Evolutionary conservation across 768 basidiomycete species (phyloP), one percentile per base, ranked within the genome.

Genomic region (Holtermannia corniformis): DNA sequence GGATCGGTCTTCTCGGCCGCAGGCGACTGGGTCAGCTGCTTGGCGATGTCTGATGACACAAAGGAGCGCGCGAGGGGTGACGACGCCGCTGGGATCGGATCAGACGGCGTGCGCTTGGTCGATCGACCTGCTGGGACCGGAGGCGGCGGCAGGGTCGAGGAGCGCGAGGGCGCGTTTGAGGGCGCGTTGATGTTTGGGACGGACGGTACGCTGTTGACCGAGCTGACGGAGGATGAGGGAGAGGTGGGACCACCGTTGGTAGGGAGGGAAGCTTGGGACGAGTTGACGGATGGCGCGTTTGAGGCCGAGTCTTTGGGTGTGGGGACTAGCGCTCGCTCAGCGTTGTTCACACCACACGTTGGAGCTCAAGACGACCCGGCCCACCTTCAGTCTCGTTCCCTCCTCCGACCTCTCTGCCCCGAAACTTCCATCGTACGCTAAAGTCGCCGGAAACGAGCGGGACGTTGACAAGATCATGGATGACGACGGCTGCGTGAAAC

Each of bases 401-500:
- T 60, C 55, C 46, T 59, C 58, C 14, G 63, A 57, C 24, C 44
- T 52, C 45, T 56, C 32, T 57, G 3, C 65, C 65, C 47, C 56
- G 59, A 47, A 67, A 62, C 51, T 63, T 62, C 59, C 60, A 67
- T 10, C 51, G 37, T 3, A 60, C 56, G n/a, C 43, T 50, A 47
- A 67, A 67, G 28, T 63, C 51, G 4, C 65, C 65, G 20, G 55
- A 44, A n/a, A 63, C 24, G 43, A 62, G 63, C 4, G 65, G 65
- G 2, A 67, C 63, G 50, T 67, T 63, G 3, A 48, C 54, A 42
- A 67, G 16, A 25, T 63, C 61, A 44, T 67, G 59, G 20, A 67
- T 57, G 12, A 51, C 41, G 22, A 67, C 54, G 11, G 41, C 52
- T 16, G 55, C 55, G 3, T 55, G 47, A 43, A 67, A 67, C 13